Conservation (phyloP, 179 eudicot species). For the Nepenthes alata region DNA sequence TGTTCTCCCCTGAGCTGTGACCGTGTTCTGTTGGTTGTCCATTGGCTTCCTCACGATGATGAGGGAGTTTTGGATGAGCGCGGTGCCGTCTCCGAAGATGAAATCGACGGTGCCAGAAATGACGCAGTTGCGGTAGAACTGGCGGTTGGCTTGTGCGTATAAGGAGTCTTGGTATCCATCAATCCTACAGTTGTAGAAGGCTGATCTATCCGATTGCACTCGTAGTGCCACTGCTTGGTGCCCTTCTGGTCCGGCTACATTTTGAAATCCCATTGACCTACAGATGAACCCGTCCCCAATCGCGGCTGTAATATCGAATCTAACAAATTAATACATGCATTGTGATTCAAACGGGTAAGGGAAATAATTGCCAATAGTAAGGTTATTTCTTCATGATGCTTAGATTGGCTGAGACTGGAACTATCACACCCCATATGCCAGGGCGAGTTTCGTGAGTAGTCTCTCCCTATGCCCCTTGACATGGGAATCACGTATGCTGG, state of each 20-base stretch:
- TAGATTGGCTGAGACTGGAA: too few species aligned
- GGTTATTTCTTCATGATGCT: too few species aligned
- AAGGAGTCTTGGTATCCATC: conserved; percentile 68
- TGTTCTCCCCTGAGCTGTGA: conserved; percentile 56
- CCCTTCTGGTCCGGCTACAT: conserved; percentile 58
- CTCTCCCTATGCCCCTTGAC: too few species aligned
- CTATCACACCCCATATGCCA: too few species aligned
- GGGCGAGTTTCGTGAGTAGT: too few species aligned
- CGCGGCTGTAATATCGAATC: conserved; percentile 20
- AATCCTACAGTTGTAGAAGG: conserved; percentile 51
- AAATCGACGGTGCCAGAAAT: conserved; percentile 66
- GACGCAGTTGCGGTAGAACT: conserved; percentile 57
- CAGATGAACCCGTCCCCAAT: conserved; percentile 55
- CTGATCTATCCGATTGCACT: conserved; percentile 41
- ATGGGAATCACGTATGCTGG: too few species aligned
- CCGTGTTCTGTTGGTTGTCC: conserved; percentile 40
- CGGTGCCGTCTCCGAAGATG: conserved; percentile 44
- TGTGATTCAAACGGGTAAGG: not conserved
- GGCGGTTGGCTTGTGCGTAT: conserved; percentile 47
- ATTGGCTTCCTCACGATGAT: conserved; percentile 37
- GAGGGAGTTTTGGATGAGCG: conserved; percentile 40
- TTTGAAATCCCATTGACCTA: conserved; percentile 56
- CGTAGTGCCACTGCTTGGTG: conserved; percentile 82
- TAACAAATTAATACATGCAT: not conserved
- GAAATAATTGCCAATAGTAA: too few species aligned